These are phyloP conservation scores for Pseudoscleropodium purum DNA, from an alignment of 225 moss, liverwort and hornwort genomes.

Conservation along the genomic window DNA sequence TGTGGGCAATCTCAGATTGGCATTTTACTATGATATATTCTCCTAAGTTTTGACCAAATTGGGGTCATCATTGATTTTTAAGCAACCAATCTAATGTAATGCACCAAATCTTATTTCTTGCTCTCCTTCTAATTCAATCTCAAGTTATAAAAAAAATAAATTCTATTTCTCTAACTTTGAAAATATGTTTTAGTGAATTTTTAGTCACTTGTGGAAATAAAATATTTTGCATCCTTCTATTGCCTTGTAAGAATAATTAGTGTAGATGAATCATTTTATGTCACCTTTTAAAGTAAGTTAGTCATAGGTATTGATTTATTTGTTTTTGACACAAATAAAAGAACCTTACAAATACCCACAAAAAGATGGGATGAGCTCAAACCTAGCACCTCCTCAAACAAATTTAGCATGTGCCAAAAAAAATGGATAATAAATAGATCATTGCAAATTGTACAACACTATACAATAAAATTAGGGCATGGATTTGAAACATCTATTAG, in stretches of 20 bases:
- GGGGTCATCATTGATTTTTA: background rate
- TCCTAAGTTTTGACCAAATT: background rate
- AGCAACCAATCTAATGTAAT: accelerated
- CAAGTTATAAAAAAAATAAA: background rate
- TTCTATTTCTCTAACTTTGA: background rate
- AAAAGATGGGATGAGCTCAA: background rate
- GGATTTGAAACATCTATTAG: accelerated
- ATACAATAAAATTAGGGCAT: background rate
- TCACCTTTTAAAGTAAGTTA: background rate
- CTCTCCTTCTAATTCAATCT: background rate
- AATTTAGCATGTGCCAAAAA: accelerated
- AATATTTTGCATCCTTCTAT: accelerated
- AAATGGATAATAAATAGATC: background rate
- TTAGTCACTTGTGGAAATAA: background rate
- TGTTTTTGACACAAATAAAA: background rate
- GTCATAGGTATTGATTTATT: background rate
- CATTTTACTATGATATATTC: accelerated
- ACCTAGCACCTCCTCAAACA: too few species aligned
- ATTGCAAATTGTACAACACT: background rate
- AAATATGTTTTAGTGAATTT: background rate
- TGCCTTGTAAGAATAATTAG: background rate
- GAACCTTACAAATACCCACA: background rate
- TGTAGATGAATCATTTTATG: background rate
- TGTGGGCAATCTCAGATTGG: accelerated
- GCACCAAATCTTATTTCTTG: background rate